Base-by-base conservation (phyloP, 2,329 filamentous ascomycete genomes). In the Pseudogymnoascus sp. region DNA sequence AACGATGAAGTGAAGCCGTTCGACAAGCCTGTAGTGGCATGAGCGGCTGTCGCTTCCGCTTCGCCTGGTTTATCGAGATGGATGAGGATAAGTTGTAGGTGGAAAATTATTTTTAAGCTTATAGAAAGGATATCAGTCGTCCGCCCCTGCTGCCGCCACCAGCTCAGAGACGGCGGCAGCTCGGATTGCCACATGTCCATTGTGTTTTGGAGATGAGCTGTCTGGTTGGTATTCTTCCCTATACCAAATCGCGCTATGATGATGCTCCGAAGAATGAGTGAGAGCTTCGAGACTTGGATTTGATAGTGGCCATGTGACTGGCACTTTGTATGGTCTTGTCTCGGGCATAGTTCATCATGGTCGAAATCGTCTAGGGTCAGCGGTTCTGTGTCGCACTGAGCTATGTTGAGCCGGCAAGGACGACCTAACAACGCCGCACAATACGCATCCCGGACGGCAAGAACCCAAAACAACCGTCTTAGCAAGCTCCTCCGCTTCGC, bases 61-160 rank as follows among this genome's bases (percentile, higher is more conserved):
- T 62, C 61, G 28, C 40, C 49, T 38, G 21, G 61, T 35, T 37
- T 58, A 28, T 62, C 37, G 45, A 62, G 61, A 35, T 62, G 49
- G 49, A 62, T 62, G 61, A 62, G 61, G 40, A 62, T 59, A 21
- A 62, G 61, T 41, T 62, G 61, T 59, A 33, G 61, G 35, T 62
- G 45, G 43, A 62, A 62, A 41, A 59, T 62, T 31, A 62, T 62
- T 40, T 59, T 62, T 31, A 62, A 40, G 49, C 61, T 62, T 49
- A 62, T n/a, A n/a, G 61, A 41, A 62, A 62, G 59, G 21, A 59
- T 58, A 31, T 62, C 35, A 21, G 61, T 58, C 40, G 61, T 35
- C 21, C n/a, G n/a, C 16, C 31, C 23, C 40, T 35, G 49, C 49
- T 62, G 28, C 61, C n/a, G 40, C 61, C 49, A 58, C 61, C 61